A percentile compares a stretch with the other conserved stretches of the same genome.
Conservation (phyloP, 345 rosid species). For the Mercurialis annua region DNA sequence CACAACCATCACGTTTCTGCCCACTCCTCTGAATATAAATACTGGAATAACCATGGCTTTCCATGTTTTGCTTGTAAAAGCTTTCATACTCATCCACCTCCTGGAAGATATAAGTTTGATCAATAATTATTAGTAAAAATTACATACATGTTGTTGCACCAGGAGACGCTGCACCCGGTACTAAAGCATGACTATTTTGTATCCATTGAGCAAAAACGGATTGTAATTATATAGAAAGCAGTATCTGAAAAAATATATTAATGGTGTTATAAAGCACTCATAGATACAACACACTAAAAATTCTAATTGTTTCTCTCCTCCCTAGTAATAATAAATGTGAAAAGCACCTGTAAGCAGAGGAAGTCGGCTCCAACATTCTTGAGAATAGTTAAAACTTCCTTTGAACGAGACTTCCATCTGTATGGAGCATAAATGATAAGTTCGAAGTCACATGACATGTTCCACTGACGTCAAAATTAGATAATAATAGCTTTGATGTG, state of each 20-base stretch:
- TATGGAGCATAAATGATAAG: slow-evolving; percentile 16
- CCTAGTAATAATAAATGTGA: not conserved
- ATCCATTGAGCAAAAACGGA: too few relatives aligned
- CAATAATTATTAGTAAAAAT: too few relatives aligned
- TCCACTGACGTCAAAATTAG: not conserved
- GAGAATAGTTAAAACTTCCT: slow-evolving; percentile 59
- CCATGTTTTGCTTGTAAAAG: slow-evolving; percentile 68
- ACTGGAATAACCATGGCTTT: slow-evolving; percentile 61
- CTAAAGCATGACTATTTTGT: too few relatives aligned
- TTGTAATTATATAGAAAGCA: too few relatives aligned
- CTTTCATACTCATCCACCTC: slow-evolving; percentile 82
- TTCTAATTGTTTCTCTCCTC: not conserved
- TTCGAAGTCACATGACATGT: not conserved
- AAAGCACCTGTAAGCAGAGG: slow-evolving; percentile 76
- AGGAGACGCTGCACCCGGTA: too few relatives aligned
- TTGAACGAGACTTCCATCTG: slow-evolving; percentile 92
- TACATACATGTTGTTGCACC: too few relatives aligned
- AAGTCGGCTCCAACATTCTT: slow-evolving; percentile 60
- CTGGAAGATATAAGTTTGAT: slow-evolving; percentile 40
- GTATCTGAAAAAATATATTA: too few relatives aligned
- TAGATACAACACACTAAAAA: not conserved
- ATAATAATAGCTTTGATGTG: not conserved
- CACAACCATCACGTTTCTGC: slow-evolving; percentile 89
- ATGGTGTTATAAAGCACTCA: too few relatives aligned
- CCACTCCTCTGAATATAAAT: slow-evolving; percentile 80